phyloP scores from a whole-genome alignment of 164 flowering plant genomes.

The Dillenia turbinata region DNA sequence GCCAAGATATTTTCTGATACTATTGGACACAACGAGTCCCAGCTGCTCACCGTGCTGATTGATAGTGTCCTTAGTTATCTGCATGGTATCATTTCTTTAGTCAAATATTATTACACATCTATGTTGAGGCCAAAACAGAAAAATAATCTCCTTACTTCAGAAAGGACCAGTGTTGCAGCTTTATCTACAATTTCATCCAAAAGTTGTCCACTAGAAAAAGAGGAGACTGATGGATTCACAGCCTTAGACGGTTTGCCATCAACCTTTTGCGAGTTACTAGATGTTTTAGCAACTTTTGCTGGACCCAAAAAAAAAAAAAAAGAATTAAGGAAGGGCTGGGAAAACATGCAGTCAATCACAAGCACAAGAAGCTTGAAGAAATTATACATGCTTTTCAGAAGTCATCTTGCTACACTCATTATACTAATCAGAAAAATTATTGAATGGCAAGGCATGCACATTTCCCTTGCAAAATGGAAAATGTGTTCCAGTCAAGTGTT shows the following conservation, averaged over 20 bases:
- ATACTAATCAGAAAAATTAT: too few species aligned
- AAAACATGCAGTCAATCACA: too few species aligned
- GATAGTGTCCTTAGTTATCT: constrained; percentile 49
- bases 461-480: too few species aligned
- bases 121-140: not conserved
- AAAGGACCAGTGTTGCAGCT: constrained; percentile 46
- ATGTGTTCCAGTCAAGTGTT: too few species aligned
- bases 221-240: constrained; percentile 19
- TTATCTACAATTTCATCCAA: constrained; percentile 69
- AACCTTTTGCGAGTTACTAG: constrained; percentile 24
- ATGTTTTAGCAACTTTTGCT: constrained; percentile 44
- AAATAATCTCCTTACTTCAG: constrained; percentile 41
- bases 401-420: too few species aligned
- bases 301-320: constrained; percentile 3
- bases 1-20: constrained; percentile 41
- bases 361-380: too few species aligned
- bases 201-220: constrained; percentile 45
- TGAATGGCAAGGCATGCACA: too few species aligned
- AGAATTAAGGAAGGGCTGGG: too few species aligned
- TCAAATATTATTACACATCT: not conserved
- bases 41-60: constrained; percentile 53
- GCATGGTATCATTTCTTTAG: constrained; percentile 11
- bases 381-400: too few species aligned
- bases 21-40: constrained; percentile 43
- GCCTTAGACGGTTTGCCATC: constrained; percentile 28